These are phyloP conservation scores for Diospyros lotus DNA, from an alignment of 148 eudicot genomes.

Conservation along the genomic window DNA sequence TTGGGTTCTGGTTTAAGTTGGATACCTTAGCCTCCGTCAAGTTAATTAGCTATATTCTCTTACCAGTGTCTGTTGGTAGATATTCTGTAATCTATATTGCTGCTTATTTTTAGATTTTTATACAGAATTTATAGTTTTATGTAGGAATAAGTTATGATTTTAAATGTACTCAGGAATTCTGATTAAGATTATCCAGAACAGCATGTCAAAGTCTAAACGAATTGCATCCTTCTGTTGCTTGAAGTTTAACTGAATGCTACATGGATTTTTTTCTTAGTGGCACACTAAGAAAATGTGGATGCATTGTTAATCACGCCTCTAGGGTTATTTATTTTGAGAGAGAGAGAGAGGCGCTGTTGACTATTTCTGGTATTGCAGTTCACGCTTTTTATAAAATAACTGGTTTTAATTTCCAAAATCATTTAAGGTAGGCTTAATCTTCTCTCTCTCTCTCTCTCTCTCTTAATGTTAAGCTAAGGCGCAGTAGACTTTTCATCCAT, in stretches of 20 bases:
- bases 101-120: neutral
- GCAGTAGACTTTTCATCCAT: neutral
- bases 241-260: neutral
- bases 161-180: neutral
- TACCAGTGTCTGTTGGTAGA: too few relatives aligned
- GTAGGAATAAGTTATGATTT: neutral
- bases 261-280: neutral
- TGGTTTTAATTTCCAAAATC: too few relatives aligned
- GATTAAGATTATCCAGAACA: too few relatives aligned
- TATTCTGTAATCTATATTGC: neutral
- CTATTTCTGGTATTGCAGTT: too few relatives aligned
- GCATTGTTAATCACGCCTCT: too few relatives aligned
- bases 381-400: too few relatives aligned
- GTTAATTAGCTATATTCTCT: neutral
- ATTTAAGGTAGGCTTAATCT: too few relatives aligned
- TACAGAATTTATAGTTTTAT: neutral
- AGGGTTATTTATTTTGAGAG: neutral
- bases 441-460: too few relatives aligned
- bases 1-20: neutral
- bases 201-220: neutral
- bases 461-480: too few relatives aligned
- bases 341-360: neutral
- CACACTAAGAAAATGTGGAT: neutral
- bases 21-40: neutral
- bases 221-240: neutral